A percentile compares a stretch with the other conserved stretches of the same genome.
phyloP scores from a whole-genome alignment of 2,329 filamentous ascomycete genomes.

The Sclerotinia trifoliorum region DNA sequence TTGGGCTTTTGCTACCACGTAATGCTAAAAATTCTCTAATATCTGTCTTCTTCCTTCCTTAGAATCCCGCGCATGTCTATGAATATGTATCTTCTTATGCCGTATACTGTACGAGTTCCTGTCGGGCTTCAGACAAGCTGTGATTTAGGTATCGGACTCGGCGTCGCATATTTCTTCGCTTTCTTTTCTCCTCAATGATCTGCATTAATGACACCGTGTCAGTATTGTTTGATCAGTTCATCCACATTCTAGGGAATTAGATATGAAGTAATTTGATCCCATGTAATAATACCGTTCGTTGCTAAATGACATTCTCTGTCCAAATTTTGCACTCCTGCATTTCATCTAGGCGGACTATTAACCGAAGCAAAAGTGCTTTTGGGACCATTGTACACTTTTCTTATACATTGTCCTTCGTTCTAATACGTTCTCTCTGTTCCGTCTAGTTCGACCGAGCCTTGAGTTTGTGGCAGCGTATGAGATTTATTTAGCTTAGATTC shows the following conservation, averaged over 20 bases:
- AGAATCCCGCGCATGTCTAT: neutral
- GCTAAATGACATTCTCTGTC: fast-evolving
- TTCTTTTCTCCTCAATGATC: neutral
- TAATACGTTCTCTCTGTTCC: fast-evolving
- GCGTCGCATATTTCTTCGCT: neutral
- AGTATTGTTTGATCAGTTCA: neutral
- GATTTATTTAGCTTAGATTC: neutral
- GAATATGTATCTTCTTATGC: neutral
- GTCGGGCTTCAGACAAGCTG: neutral
- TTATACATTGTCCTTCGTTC: neutral
- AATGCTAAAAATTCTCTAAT: neutral
- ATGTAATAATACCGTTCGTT: neutral
- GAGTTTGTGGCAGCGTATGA: neutral
- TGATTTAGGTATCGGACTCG: neutral
- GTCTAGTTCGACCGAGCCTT: neutral
- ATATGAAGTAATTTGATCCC: neutral
- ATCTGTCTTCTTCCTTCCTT: neutral
- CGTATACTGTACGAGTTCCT: too few relatives aligned
- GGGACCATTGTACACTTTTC: fast-evolving
- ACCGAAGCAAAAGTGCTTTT: fast-evolving
- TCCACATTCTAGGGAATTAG: too few relatives aligned
- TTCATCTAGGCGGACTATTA: neutral
- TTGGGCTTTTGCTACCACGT: too few relatives aligned
- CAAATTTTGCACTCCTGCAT: neutral
- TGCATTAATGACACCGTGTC: fast-evolving